Conservation (phyloP, 257 asterid species). For the Nicotiana obtusifolia region DNA sequence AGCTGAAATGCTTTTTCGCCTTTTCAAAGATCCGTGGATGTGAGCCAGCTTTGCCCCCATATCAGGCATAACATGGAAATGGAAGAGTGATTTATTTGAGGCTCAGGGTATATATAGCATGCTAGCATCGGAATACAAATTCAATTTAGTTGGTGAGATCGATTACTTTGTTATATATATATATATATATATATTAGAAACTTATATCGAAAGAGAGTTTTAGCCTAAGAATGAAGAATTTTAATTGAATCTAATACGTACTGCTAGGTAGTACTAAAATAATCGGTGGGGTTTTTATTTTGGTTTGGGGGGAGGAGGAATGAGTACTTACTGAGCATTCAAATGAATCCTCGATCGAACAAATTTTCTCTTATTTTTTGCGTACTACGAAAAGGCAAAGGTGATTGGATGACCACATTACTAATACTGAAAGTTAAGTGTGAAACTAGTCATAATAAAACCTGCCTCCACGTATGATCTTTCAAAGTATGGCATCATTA, state of each 20-base stretch:
- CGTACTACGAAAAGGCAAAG: neutral
- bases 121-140: no score
- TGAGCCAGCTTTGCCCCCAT: neutral
- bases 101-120: no score
- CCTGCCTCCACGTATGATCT: neutral
- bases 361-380: no score
- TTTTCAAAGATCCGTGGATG: slow-evolving; percentile 11
- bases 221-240: neutral
- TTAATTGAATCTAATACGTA: neutral
- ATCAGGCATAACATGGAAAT: neutral
- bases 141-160: no score
- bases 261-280: neutral
- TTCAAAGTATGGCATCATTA: neutral
- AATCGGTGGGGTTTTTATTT: no score
- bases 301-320: no score
- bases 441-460: neutral
- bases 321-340: neutral
- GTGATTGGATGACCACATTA: neutral
- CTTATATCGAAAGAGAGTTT: neutral
- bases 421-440: neutral
- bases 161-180: no score
- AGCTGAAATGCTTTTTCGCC: neutral
- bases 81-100: neutral
- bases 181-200: no score
- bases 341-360: neutral